phyloP scores from a whole-genome alignment of 2,329 filamentous ascomycete genomes.

The Cladosporium sphaerospermum region DNA sequence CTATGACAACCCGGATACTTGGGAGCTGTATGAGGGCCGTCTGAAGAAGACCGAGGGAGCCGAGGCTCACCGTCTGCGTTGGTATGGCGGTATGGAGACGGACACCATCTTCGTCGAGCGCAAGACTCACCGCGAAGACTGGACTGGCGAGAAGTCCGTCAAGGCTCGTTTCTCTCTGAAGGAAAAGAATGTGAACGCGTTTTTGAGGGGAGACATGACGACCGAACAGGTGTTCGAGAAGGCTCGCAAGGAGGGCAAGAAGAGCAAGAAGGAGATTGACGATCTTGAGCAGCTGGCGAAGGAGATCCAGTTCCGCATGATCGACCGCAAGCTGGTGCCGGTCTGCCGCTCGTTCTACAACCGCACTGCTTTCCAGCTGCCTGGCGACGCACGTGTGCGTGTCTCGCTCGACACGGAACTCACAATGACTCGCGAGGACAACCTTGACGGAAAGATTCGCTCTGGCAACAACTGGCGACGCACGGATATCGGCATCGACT shows the following conservation, averaged over 20 bases:
- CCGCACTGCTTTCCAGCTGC: constrained; percentile 93
- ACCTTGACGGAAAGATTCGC: constrained; percentile 71
- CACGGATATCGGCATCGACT: constrained; percentile 97
- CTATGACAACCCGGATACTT: constrained; percentile 90
- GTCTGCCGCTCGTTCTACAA: constrained; percentile 97
- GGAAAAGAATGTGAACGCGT: constrained; percentile 95
- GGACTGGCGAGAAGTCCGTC: constrained; percentile 98
- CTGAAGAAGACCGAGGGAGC: constrained; percentile 97
- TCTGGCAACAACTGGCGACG: constrained; percentile 88
- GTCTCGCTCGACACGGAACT: constrained; percentile 96
- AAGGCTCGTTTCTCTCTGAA: constrained; percentile 93
- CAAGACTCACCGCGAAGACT: constrained; percentile 97
- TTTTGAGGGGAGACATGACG: constrained; percentile 74
- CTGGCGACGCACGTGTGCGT: constrained; percentile 89
- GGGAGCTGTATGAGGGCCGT: constrained; percentile 89
- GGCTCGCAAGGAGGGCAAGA: constrained; percentile 90
- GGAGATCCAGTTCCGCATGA: constrained; percentile 88
- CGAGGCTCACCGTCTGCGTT: constrained; percentile 89
- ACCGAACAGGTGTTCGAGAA: constrained; percentile 93
- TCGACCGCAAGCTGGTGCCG: constrained; percentile 79
- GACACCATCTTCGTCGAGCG: constrained; percentile 96
- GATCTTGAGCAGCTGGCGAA: constrained; percentile 83
- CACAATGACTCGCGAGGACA: constrained; percentile 92
- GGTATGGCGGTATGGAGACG: constrained; percentile 95
- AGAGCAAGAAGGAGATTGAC: constrained; percentile 82